A percentile compares a stretch with the other conserved stretches of the same genome.
These are phyloP conservation scores for Vaccinium corymbosum DNA, from an alignment of 148 eudicot genomes.

Conservation along the genomic window DNA sequence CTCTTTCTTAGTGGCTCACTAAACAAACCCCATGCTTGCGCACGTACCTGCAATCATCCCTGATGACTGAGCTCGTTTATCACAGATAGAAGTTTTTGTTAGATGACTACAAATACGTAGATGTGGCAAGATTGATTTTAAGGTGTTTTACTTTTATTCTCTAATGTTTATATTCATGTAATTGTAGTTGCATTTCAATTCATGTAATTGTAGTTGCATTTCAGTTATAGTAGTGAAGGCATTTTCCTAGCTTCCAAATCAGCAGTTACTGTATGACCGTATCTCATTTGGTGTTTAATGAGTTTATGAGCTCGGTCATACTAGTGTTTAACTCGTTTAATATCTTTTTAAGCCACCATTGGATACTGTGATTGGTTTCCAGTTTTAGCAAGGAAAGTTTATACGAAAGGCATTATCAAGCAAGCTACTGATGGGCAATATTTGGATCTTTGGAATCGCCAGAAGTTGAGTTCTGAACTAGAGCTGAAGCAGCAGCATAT, in stretches of 20 bases:
- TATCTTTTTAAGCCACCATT: background rate
- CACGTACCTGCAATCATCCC: background rate
- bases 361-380: constrained; percentile 20
- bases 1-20: background rate
- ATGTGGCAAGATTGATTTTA: background rate
- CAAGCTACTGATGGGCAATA: constrained; percentile 80
- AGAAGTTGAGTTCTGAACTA: constrained; percentile 81
- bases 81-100: background rate
- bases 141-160: background rate
- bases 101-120: background rate
- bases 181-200: background rate
- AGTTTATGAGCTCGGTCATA: constrained; percentile 1
- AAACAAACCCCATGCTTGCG: background rate
- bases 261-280: background rate
- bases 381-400: constrained; percentile 76
- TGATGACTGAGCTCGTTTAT: background rate
- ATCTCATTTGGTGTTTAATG: background rate
- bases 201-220: background rate
- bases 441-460: constrained; percentile 83
- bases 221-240: background rate
- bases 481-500: constrained; percentile 63
- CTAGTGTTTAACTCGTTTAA: constrained; percentile 14
- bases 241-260: constrained; percentile 3
- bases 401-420: constrained; percentile 76
- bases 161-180: background rate